Evolutionary conservation across 306 rosid species (phyloP).

Genomic region (Quercus alba): DNA sequence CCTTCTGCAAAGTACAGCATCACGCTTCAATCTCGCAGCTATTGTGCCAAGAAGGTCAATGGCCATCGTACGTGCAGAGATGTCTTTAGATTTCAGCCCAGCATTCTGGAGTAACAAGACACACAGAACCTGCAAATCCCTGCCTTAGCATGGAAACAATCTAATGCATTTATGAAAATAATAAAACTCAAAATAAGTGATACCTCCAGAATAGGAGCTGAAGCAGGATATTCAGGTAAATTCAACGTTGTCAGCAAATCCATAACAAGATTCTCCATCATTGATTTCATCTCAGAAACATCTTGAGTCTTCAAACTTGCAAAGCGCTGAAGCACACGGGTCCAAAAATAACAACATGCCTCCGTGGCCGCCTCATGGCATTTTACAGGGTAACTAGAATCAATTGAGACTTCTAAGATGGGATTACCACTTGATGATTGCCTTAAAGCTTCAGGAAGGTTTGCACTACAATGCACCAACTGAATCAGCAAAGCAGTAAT

Average conservation of each 20-base stretch:
- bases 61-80: conserved; percentile 81
- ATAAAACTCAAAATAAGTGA: background rate
- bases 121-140: conserved; percentile 77
- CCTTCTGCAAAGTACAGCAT: conserved; percentile 65
- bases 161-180: conserved; percentile 15
- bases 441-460: conserved; percentile 86
- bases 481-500: conserved; percentile 90
- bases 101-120: conserved; percentile 91
- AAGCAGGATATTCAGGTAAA: conserved; percentile 95
- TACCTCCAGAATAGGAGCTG: conserved; percentile 94
- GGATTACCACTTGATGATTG: conserved; percentile 61
- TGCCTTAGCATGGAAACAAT: conserved; percentile 30
- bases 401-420: conserved; percentile 70
- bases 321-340: conserved; percentile 86
- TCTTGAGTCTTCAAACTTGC: conserved; percentile 83
- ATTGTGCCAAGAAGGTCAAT: conserved; percentile 95
- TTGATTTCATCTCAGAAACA: conserved; percentile 78
- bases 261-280: conserved; percentile 89
- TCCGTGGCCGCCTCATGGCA: conserved; percentile 72
- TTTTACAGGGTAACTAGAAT: conserved; percentile 61
- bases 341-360: conserved; percentile 86
- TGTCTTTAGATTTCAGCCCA: conserved; percentile 84
- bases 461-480: conserved; percentile 84
- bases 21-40: conserved; percentile 99
- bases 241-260: conserved; percentile 86